phyloP scores from a whole-genome alignment of 129 eudicot genomes.

The Tagetes patula region DNA sequence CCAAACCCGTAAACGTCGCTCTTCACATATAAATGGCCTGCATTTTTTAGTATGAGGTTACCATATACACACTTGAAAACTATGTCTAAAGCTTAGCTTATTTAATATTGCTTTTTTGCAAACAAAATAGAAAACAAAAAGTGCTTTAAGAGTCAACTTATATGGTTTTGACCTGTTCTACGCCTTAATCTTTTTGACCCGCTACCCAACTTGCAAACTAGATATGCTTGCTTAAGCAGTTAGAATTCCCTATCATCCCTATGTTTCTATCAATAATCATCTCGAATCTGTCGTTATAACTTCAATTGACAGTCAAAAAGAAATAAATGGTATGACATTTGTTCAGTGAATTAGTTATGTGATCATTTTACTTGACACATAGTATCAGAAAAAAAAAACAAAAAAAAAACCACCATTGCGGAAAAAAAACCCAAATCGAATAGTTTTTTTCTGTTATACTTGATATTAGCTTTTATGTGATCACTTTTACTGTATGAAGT shows the following conservation, averaged over 20 bases:
- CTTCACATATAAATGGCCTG: slow-evolving; percentile 83
- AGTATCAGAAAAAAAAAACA: background rate
- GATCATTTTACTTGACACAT: background rate
- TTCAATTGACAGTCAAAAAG: background rate
- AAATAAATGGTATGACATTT: background rate
- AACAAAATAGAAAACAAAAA: background rate
- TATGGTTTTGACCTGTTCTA: background rate
- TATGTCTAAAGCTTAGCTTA: background rate
- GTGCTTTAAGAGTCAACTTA: background rate
- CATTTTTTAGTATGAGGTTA: background rate
- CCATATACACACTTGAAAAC: background rate
- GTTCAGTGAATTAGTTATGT: background rate
- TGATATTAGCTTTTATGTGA: background rate
- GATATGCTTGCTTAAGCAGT: background rate
- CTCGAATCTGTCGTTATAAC: background rate
- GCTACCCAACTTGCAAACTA: background rate
- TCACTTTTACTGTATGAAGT: background rate
- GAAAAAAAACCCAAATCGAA: background rate
- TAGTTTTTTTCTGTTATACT: background rate
- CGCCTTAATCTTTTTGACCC: background rate
- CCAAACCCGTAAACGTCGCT: slow-evolving; percentile 96
- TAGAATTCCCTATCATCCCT: background rate
- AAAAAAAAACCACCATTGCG: background rate
- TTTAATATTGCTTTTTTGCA: background rate
- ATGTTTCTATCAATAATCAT: background rate